Conservation (phyloP, 2,329 filamentous ascomycete species). For the Ascochyta koolunga region DNA sequence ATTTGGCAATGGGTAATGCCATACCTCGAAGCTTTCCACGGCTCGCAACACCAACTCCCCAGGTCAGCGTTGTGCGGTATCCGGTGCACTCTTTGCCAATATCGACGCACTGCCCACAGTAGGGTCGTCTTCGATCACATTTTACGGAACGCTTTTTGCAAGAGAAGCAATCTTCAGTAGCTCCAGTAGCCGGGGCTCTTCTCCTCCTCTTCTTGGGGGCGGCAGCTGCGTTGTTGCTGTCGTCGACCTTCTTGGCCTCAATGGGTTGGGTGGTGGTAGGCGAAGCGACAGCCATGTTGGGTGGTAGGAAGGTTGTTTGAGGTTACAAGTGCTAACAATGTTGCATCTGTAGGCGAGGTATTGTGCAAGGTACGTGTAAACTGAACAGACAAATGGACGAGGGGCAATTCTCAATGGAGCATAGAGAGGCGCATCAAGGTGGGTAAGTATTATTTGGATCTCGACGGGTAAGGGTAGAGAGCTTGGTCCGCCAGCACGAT, state of each 20-base stretch:
- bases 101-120: slow-evolving; percentile 93
- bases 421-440: slow-evolving; percentile 45
- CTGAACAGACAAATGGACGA: slow-evolving; percentile 44
- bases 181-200: slow-evolving; percentile 85
- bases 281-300: slow-evolving; percentile 41
- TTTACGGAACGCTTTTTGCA: slow-evolving; percentile 83
- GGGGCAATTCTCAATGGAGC: slow-evolving; percentile 47
- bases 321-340: slow-evolving; percentile 28
- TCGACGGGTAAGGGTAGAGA: slow-evolving; percentile 35
- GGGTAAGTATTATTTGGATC: slow-evolving; percentile 49
- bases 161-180: slow-evolving; percentile 92
- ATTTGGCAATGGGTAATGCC: slow-evolving; percentile 69
- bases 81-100: slow-evolving; percentile 91
- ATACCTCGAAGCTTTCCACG: slow-evolving; percentile 91
- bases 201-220: slow-evolving; percentile 72
- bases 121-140: slow-evolving; percentile 90
- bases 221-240: slow-evolving; percentile 35
- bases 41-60: slow-evolving; percentile 94
- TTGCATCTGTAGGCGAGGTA: slow-evolving; percentile 43
- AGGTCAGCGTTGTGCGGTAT: slow-evolving; percentile 95
- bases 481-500: slow-evolving; percentile 46
- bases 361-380: slow-evolving; percentile 40
- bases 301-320: slow-evolving; percentile 10
- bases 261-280: slow-evolving; percentile 39
- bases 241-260: slow-evolving; percentile 43